Conservation (phyloP, 345 rosid genomes). For the Salix viminalis region DNA sequence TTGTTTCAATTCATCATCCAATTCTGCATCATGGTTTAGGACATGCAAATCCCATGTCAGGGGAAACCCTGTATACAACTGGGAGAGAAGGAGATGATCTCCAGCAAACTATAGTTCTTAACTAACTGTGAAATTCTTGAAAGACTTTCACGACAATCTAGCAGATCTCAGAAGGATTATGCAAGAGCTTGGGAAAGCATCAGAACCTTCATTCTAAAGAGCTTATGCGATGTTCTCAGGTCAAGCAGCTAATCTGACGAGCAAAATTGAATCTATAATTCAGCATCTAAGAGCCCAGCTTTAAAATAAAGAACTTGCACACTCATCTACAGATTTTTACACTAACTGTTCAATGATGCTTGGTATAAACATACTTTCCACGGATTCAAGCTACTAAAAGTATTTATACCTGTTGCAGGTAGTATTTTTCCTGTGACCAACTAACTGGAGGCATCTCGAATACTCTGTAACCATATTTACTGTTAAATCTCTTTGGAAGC, state of each 20-base stretch:
- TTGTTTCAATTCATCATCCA: background rate
- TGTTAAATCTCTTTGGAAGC: constrained; percentile 66
- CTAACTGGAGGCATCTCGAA: constrained; percentile 84
- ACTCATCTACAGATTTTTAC: background rate
- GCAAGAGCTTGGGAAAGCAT: background rate
- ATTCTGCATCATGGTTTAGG: background rate
- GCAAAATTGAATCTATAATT: background rate
- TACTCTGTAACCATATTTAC: constrained; percentile 56
- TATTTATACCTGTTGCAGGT: constrained; percentile 69
- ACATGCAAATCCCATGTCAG: background rate
- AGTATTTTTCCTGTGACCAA: constrained; percentile 93
- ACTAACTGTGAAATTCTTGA: background rate
- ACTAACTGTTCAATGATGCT: background rate
- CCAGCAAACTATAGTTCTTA: background rate
- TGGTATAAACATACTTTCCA: background rate
- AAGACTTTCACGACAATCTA: background rate
- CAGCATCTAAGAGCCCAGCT: background rate
- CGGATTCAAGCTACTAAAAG: background rate
- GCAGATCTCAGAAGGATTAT: background rate
- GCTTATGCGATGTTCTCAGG: background rate
- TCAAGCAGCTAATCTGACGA: background rate
- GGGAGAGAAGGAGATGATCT: background rate
- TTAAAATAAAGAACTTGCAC: background rate
- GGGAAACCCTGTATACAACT: background rate
- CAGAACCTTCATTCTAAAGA: background rate